Percentiles rank a stretch among this genome's conserved stretches.
Evolutionary conservation across 306 rosid genomes (phyloP).

Genomic region (Cicer arietinum): DNA sequence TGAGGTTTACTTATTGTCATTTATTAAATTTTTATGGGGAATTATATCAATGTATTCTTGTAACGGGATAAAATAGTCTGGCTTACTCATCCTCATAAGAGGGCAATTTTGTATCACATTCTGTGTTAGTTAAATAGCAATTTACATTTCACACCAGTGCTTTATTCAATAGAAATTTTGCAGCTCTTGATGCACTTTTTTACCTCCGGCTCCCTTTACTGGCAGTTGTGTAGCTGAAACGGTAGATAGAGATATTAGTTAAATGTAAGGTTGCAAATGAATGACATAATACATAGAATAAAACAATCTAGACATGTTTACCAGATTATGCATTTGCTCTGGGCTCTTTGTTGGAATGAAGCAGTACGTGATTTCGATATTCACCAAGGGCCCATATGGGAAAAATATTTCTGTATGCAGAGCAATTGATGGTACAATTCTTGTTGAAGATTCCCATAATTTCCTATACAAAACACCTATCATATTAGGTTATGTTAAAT

Average conservation of each 20-base stretch:
- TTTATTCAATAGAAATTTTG: constrained; percentile 5
- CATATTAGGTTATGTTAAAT: not conserved
- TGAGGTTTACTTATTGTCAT: constrained; percentile 23
- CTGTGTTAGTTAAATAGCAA: constrained; percentile 12
- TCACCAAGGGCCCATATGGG: constrained; percentile 87
- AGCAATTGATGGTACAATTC: constrained; percentile 61
- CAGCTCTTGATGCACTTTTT: not conserved
- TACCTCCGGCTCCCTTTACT: not conserved
- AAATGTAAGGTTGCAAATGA: not conserved
- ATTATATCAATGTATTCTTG: constrained; percentile 3
- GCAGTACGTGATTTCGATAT: constrained; percentile 53
- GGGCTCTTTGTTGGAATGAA: not conserved
- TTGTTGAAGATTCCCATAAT: constrained; percentile 67
- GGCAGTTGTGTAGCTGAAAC: not conserved
- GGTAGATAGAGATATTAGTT: not conserved
- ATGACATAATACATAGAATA: not conserved
- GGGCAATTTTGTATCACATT: constrained; percentile 24
- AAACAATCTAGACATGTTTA: not conserved
- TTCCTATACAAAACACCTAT: constrained; percentile 46
- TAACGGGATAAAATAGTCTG: constrained; percentile 8
- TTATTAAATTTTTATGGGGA: constrained; percentile 1
- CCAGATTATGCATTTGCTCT: not conserved
- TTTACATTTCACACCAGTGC: not conserved
- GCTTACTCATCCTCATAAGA: not conserved
- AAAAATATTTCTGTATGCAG: constrained; percentile 69